Evolutionary conservation across 2,329 filamentous ascomycete species (phyloP).

Genomic region (Huntiella omanensis): DNA sequence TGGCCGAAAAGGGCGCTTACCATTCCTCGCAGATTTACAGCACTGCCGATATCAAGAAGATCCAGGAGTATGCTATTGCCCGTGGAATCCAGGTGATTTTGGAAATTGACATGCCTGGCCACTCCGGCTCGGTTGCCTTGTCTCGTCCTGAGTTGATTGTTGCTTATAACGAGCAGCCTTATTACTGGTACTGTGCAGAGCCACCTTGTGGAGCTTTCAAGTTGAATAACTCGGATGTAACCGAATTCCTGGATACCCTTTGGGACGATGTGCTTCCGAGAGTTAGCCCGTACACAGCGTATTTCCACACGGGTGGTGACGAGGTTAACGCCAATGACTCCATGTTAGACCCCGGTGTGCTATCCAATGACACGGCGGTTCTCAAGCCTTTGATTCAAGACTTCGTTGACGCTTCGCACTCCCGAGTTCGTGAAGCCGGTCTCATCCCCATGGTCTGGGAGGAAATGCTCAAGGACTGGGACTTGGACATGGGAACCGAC

Average conservation of each 20-base stretch:
- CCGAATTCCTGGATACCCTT: slow-evolving; percentile 51
- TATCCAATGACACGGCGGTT: slow-evolving; percentile 43
- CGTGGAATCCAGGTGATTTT: slow-evolving; percentile 54
- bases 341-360: slow-evolving; percentile 51
- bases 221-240: slow-evolving; percentile 53
- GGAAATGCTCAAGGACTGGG: slow-evolving; percentile 65
- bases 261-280: slow-evolving; percentile 63
- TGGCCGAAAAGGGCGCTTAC: slow-evolving; percentile 59
- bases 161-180: slow-evolving; percentile 39
- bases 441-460: slow-evolving; percentile 72
- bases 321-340: slow-evolving; percentile 68
- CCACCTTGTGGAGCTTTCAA: slow-evolving; percentile 53
- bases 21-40: slow-evolving; percentile 47
- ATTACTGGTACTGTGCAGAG: slow-evolving; percentile 39
- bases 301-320: slow-evolving; percentile 79
- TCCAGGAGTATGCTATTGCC: slow-evolving; percentile 52
- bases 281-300: slow-evolving; percentile 44
- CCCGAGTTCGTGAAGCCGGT: slow-evolving; percentile 40
- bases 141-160: slow-evolving; percentile 54
- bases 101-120: slow-evolving; percentile 68
- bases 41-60: slow-evolving; percentile 38
- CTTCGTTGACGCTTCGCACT: slow-evolving; percentile 54
- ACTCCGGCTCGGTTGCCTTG: slow-evolving; percentile 49
- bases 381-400: slow-evolving; percentile 59
- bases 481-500: slow-evolving; percentile 50